Percentiles rank a stretch among this genome's conserved stretches.
phyloP scores from a whole-genome alignment of 2,329 filamentous ascomycete species.

The Epichloe gansuensis region DNA sequence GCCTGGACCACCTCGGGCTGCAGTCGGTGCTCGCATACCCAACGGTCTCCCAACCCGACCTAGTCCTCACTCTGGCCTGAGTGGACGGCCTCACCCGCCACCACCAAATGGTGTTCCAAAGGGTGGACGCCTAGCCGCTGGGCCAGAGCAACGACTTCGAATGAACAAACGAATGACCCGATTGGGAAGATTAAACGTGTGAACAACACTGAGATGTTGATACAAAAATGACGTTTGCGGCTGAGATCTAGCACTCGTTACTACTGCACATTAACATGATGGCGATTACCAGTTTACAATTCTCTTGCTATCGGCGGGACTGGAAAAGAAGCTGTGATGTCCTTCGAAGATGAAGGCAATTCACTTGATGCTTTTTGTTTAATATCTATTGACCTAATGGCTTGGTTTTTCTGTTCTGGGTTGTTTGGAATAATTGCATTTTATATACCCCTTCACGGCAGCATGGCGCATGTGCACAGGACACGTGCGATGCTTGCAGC shows the following conservation, averaged over 20 bases:
- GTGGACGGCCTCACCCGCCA: slow-evolving; percentile 1
- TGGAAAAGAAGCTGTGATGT: neutral
- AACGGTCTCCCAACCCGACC: slow-evolving; percentile 12
- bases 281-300: too few relatives aligned
- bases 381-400: neutral
- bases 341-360: neutral
- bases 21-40: slow-evolving; percentile 12
- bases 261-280: too few relatives aligned
- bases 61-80: slow-evolving; percentile 7
- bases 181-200: slow-evolving; percentile 24
- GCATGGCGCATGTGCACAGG: neutral
- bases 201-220: slow-evolving; percentile 32
- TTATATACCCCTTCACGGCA: neutral
- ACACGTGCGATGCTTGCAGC: too few relatives aligned
- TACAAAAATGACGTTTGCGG: neutral
- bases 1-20: slow-evolving; percentile 4
- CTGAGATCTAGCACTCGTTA: too few relatives aligned
- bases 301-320: too few relatives aligned
- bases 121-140: slow-evolving; percentile 8
- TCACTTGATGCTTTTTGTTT: neutral
- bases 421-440: neutral
- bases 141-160: slow-evolving; percentile 20
- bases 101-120: slow-evolving; percentile 2
- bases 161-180: slow-evolving; percentile 53
- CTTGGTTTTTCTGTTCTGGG: neutral